Evolutionary conservation across 169 alveolate genomes (phyloP).

Genomic region (Amoebophrya sp.): DNA sequence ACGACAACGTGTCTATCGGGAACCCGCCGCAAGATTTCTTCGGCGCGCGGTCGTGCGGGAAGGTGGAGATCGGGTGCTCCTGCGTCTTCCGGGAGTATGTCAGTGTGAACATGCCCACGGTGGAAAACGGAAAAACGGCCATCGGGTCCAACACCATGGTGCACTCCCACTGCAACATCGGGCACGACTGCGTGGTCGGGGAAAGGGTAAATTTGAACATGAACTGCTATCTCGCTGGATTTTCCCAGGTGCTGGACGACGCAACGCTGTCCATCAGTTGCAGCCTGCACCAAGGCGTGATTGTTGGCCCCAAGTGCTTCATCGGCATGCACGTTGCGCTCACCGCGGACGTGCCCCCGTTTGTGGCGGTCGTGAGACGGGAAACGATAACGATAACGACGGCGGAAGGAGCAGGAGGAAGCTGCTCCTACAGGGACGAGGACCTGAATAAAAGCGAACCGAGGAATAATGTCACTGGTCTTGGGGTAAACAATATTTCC

Average conservation of each 20-base stretch:
- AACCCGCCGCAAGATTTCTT: background rate
- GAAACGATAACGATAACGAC: background rate
- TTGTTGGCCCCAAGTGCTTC: background rate
- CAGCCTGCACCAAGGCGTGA: background rate
- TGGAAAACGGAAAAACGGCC: background rate
- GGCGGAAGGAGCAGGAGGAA: background rate
- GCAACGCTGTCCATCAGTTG: background rate
- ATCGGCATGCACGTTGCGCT: background rate
- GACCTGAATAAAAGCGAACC: no score
- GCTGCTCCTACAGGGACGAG: no score
- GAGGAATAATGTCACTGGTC: no score
- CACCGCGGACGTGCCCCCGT: background rate
- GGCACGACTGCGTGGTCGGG: background rate
- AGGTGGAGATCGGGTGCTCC: background rate
- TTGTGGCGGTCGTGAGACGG: background rate
- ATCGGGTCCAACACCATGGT: background rate
- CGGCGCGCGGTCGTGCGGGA: background rate
- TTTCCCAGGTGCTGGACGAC: background rate
- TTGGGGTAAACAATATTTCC: no score
- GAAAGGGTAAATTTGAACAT: background rate
- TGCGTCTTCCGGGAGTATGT: background rate
- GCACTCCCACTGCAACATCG: background rate
- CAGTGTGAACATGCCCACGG: background rate
- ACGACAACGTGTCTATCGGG: background rate
- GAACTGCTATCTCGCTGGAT: background rate